phyloP scores from a whole-genome alignment of 805 yeast species.

The Kodamaea fukazawae region DNA sequence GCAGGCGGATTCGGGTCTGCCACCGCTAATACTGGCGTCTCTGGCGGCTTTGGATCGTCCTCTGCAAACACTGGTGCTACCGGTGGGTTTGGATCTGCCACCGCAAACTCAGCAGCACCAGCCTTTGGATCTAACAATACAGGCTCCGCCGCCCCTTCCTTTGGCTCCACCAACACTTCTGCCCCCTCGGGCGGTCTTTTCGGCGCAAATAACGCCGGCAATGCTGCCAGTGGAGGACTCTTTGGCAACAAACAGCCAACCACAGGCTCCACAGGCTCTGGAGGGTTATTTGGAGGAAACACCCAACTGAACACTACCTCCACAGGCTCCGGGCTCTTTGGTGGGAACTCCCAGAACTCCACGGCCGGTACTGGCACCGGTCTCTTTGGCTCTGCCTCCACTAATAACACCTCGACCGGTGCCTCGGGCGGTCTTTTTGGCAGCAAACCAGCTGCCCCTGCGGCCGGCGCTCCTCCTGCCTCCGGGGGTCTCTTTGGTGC shows the following conservation, averaged over 20 bases:
- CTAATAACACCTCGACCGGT: neutral
- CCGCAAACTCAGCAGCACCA: neutral
- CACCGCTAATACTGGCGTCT: no score
- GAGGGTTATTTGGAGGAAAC: slow-evolving; percentile 6
- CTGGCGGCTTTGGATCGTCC: no score
- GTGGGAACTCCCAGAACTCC: slow-evolving; percentile 3
- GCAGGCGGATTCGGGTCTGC: no score
- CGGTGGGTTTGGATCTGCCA: no score
- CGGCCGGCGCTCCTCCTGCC: neutral
- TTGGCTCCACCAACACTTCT: slow-evolving; percentile 1
- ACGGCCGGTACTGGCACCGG: slow-evolving; percentile 2
- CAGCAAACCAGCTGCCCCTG: neutral
- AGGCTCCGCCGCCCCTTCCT: neutral
- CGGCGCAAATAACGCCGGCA: slow-evolving; percentile 1
- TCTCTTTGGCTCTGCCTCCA: slow-evolving; percentile 3
- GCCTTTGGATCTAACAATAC: slow-evolving; percentile 1
- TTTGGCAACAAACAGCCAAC: slow-evolving; percentile 6
- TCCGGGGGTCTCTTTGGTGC: slow-evolving; percentile 5
- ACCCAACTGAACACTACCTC: neutral
- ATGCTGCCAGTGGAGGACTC: slow-evolving; percentile 2
- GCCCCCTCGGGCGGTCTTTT: slow-evolving; percentile 3
- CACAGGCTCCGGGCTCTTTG: slow-evolving; percentile 2
- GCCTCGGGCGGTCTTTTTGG: slow-evolving; percentile 3
- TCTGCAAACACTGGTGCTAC: no score
- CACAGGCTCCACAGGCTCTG: neutral